Conservation (phyloP, 2,329 filamentous ascomycete genomes). For the Byssothecium circinans region DNA sequence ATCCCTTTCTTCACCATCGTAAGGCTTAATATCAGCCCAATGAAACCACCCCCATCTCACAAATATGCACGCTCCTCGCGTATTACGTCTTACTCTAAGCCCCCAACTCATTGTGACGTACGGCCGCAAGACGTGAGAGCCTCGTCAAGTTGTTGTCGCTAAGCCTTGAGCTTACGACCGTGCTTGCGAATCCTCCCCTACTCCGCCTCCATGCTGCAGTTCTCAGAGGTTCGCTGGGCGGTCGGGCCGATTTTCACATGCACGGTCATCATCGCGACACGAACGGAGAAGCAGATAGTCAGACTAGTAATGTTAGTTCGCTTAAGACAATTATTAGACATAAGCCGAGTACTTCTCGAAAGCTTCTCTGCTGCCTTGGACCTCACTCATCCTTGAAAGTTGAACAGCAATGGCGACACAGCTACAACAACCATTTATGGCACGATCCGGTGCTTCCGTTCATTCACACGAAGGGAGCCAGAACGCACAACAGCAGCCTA, state of each 20-base stretch:
- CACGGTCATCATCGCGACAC: too few species aligned
- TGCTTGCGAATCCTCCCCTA: neutral
- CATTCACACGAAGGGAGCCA: constrained; percentile 5
- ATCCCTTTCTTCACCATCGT: too few species aligned
- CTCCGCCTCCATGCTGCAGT: neutral
- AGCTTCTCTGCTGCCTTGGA: too few species aligned
- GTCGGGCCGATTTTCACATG: too few species aligned
- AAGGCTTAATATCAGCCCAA: too few species aligned
- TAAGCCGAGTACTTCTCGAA: too few species aligned
- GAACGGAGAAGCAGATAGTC: too few species aligned
- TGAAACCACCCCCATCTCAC: too few species aligned
- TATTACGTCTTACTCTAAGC: neutral
- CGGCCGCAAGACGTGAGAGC: neutral
- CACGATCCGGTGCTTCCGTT: constrained; percentile 2
- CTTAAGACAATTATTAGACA: too few species aligned
- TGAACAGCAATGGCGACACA: neutral
- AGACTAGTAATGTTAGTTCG: too few species aligned
- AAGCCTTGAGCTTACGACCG: neutral
- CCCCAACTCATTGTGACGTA: neutral
- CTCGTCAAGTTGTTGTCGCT: neutral
- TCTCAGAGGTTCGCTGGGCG: neutral
- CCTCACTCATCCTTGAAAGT: too few species aligned
- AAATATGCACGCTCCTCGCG: neutral
- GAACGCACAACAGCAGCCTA: constrained; percentile 8
- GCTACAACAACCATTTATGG: constrained; percentile 1